Base-by-base conservation (phyloP, 2,329 filamentous ascomycete species). In the Elsinoe fawcettii region DNA sequence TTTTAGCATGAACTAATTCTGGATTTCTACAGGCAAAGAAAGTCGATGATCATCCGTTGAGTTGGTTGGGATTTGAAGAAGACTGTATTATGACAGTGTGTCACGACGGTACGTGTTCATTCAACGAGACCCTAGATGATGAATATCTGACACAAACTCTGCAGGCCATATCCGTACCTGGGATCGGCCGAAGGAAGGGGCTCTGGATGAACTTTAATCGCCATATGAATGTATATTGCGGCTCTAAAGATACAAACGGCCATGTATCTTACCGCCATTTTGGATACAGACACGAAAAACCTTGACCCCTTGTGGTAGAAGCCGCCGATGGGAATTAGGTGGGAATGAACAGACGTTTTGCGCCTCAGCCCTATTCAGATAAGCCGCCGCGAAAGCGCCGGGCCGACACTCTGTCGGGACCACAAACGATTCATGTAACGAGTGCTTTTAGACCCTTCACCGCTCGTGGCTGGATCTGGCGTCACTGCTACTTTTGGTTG, bases 21-120 rank as follows among this genome's bases (percentile, higher is more conserved):
- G 41, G 20, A 44, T 39, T 14, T 51, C 20, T 6, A 60, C 65
- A 91, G 89, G 82, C 87, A 49, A 96, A 96, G 71, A 77, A 81
- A 11, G 83, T 96, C 34, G 90, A 96, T 70, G 83, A 85, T 60
- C 90, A 97, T 71, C 90, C 91, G 55, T 77, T 95, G 46, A 88
- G 84, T 70, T 96, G 91, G 86, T 73, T 99, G 37, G 88, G 85
- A n/a, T 99, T 99, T 66, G 91, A 92, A 56, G 87, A 96, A 69
- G 86, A 95, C 65, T 87, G 87, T 61, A 96, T 99, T 63, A 85
- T 97, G 67, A 96, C 90, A 34, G 90, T 89, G 63, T 96, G 90
- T 74, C 87, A 90, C 68, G 88, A 85, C 73, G 92, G 92, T 95
- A 76, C 71, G 85, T 77, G 47, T 44, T 56, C 46, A 32, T 51